Conservation (phyloP, 108 stramenopile genomes). For the Skeletonema potamos region DNA sequence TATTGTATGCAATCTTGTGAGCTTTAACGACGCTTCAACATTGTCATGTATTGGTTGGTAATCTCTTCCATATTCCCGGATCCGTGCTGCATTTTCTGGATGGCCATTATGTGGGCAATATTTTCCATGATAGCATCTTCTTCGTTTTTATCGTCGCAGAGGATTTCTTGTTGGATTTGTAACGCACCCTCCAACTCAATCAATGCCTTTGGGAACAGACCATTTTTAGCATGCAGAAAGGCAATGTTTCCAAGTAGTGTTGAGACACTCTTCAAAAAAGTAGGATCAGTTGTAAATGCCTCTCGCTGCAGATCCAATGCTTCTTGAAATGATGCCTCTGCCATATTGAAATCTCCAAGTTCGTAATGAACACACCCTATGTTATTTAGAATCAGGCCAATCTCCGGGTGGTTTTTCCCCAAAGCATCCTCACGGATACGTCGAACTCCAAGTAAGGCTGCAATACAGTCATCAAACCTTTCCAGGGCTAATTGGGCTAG, state of each 20-base stretch:
- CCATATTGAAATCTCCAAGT: constrained; percentile 23
- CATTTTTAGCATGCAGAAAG: constrained; percentile 41
- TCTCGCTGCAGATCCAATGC: constrained; percentile 37
- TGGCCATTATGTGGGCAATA: constrained; percentile 44
- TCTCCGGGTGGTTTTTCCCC: constrained; percentile 20
- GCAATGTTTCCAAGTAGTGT: constrained; percentile 33
- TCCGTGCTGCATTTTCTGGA: constrained; percentile 42
- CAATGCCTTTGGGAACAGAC: constrained; percentile 36
- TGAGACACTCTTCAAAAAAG: constrained; percentile 34
- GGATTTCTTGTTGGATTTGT: constrained; percentile 40
- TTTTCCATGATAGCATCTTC: constrained; percentile 27
- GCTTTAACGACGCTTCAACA: constrained; percentile 16
- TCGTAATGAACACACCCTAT: constrained; percentile 38
- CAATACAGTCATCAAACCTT: constrained; percentile 33
- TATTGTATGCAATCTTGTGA: background rate
- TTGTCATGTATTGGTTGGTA: constrained; percentile 35
- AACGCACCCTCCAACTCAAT: constrained; percentile 46
- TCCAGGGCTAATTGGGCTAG: constrained; percentile 40
- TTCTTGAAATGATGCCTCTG: constrained; percentile 38
- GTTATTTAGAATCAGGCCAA: constrained; percentile 36
- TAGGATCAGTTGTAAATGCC: constrained; percentile 23
- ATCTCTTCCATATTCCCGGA: constrained; percentile 41
- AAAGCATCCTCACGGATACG: constrained; percentile 19
- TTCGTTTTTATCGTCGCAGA: constrained; percentile 19
- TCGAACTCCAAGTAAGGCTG: constrained; percentile 36